phyloP scores from a whole-genome alignment of 768 basidiomycete species.

The Terana coerulea region DNA sequence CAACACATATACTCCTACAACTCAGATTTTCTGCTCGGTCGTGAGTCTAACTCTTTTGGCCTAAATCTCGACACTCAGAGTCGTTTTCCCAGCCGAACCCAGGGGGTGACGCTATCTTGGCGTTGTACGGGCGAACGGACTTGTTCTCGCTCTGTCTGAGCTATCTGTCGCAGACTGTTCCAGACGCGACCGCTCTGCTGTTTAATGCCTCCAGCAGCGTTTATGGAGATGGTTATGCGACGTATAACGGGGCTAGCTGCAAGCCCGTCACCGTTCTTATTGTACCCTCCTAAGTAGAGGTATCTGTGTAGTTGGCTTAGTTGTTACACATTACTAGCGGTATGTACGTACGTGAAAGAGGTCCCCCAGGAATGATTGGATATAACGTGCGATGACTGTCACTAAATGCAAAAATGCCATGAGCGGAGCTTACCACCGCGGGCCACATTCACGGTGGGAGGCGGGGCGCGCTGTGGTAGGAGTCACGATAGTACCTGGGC shows the following conservation, averaged over 20 bases:
- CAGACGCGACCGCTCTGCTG: neutral
- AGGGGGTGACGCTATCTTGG: neutral
- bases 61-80: neutral
- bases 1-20: neutral
- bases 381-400: too few relatives aligned
- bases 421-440: too few relatives aligned
- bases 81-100: neutral
- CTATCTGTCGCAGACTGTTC: neutral
- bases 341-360: too few relatives aligned
- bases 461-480: too few relatives aligned
- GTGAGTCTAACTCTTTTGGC: neutral
- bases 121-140: conserved; percentile 10
- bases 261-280: conserved; percentile 1
- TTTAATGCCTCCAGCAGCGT: conserved; percentile 8
- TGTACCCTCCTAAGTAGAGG: neutral
- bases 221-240: neutral
- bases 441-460: too few relatives aligned
- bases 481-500: too few relatives aligned
- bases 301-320: neutral
- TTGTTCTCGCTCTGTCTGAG: conserved; percentile 9
- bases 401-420: too few relatives aligned
- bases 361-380: too few relatives aligned
- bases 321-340: too few relatives aligned
- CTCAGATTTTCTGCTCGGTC: conserved; percentile 5
- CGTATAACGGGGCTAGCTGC: conserved; percentile 9